Evolutionary conservation across 306 rosid genomes (phyloP).

Genomic region (Cucurbita moschata): DNA sequence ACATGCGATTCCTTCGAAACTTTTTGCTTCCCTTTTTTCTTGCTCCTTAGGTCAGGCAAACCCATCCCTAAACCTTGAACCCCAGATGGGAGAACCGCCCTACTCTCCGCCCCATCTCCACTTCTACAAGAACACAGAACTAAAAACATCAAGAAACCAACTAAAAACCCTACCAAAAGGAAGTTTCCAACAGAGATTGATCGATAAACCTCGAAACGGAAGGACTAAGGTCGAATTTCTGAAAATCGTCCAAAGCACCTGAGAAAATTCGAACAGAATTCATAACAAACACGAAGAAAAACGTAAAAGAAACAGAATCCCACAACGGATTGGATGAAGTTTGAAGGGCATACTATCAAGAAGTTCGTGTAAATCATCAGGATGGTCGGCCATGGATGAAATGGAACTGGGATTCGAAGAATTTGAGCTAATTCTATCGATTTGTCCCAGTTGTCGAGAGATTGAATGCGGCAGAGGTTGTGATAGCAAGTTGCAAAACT

Average conservation of each 20-base stretch:
- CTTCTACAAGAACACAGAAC: constrained; percentile 9
- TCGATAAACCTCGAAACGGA: constrained; percentile 31
- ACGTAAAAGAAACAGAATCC: not conserved
- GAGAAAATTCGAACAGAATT: constrained; percentile 10
- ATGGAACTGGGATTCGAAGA: not conserved
- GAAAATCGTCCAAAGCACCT: constrained; percentile 97
- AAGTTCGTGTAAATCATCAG: constrained; percentile 68
- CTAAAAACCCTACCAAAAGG: not conserved
- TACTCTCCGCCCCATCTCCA: constrained; percentile 17
- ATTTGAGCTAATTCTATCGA: not conserved
- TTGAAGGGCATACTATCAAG: constrained; percentile 49
- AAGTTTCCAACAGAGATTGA: not conserved
- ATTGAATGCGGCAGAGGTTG: not conserved
- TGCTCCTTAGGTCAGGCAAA: constrained; percentile 57
- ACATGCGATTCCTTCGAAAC: constrained; percentile 61
- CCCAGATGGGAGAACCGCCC: constrained; percentile 34
- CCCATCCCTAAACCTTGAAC: constrained; percentile 84
- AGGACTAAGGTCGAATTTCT: constrained; percentile 48
- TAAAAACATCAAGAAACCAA: not conserved
- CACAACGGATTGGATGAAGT: not conserved
- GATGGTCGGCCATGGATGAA: constrained; percentile 46
- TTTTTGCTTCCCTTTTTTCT: constrained; percentile 68
- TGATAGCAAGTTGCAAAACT: not conserved
- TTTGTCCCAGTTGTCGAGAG: not conserved
- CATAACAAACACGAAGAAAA: not conserved